Evolutionary conservation across 805 yeast genomes (phyloP), one percentile per base, ranked within the genome.

Genomic region (Candida michaelii): DNA sequence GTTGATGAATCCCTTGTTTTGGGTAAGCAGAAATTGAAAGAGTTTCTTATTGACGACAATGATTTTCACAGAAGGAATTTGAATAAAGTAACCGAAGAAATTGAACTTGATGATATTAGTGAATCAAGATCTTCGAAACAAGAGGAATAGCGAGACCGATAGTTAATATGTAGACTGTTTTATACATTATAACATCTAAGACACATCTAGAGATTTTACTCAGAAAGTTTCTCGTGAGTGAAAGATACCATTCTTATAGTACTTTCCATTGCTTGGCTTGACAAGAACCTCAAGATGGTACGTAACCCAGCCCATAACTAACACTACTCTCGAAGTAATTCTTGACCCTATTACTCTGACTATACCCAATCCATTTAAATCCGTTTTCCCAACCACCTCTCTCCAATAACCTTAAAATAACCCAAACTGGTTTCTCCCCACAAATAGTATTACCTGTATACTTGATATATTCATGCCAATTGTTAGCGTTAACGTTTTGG

Each of bases 401-500:
- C 34, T 34, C 37, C 2, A 39, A 24, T 2, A 82, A 60, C 15
- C 70, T 65, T 39, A 91, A 58, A 14, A 91, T 58, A 7, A 89
- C 68, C 2, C 79, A 76, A 27, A 93, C 71, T 0, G 98, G 97
- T 46, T 79, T 82, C 45, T 89, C 85, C 0, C 99, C 99, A 63
- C 99, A 93, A 13, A 93, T 85, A 0, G 99, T 93, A 64, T 91
- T 90, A 0, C 84, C 88, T 0, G 98, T 88, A 1, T 49, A 51
- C 5, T 65, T 63, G 4, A 93, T 77, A 56, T 93, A 93, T 19
- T 72, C 59, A 40, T 70, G 73, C 88, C 96, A 93, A 6, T 63
- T 63, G 1, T 56, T 53, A 41, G 81, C 77, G 2, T 79, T 69
- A 2, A 89, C 90, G 1, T 54, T 54, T 0, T 80, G 60, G 0